Evolutionary conservation across 345 rosid genomes (phyloP).

Genomic region (Dipteronia dyeriana): DNA sequence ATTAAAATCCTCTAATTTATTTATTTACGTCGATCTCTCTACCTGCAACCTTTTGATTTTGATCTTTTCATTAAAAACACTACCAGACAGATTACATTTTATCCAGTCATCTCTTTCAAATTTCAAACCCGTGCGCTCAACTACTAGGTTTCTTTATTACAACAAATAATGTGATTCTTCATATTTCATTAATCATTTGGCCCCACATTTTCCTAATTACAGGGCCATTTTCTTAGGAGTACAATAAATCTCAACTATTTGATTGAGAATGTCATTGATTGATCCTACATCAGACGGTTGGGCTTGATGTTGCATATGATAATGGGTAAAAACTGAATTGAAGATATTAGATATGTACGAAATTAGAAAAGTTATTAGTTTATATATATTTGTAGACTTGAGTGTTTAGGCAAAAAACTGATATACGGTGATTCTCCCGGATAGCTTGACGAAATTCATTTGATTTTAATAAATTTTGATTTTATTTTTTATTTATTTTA

Average conservation of each 20-base stretch:
- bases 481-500: too few relatives aligned
- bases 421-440: too few relatives aligned
- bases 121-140: background rate
- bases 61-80: background rate
- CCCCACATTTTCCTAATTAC: background rate
- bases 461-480: too few relatives aligned
- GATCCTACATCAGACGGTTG: background rate
- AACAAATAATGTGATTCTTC: background rate
- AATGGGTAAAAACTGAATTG: background rate
- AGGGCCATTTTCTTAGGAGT: background rate
- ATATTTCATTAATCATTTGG: background rate
- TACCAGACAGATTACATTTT: background rate
- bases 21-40: background rate
- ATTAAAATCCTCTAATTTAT: background rate
- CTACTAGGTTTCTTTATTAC: background rate
- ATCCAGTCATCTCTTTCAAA: background rate
- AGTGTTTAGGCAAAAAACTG: too few relatives aligned
- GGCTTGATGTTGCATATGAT: background rate
- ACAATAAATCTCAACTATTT: background rate
- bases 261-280: background rate
- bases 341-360: background rate
- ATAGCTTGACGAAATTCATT: too few relatives aligned
- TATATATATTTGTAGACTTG: too few relatives aligned
- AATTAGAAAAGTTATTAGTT: too few relatives aligned
- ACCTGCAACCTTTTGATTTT: constrained; percentile 3